These are phyloP conservation scores for Tolypocladium amazonense DNA, from an alignment of 2,329 filamentous ascomycete genomes.

Conservation along the genomic window DNA sequence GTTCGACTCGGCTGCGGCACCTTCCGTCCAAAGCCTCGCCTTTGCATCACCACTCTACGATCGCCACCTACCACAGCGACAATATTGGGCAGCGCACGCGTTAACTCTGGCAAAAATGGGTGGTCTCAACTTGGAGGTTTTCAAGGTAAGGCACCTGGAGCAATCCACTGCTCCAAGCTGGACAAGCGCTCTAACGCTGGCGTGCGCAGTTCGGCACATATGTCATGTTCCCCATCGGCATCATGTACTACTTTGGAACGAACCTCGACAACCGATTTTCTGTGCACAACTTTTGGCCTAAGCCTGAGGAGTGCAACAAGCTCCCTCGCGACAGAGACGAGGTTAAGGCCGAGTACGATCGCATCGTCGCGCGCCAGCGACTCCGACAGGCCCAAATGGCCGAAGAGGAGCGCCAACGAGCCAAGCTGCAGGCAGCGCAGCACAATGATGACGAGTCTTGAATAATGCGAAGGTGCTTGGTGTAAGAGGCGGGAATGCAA, in stretches of 20 bases:
- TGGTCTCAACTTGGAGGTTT: slow-evolving; percentile 84
- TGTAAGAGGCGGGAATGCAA: not conserved
- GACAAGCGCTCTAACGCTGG: not conserved
- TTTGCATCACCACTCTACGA: not conserved
- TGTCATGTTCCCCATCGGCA: slow-evolving; percentile 95
- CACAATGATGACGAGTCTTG: slow-evolving; percentile 13
- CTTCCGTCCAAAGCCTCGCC: slow-evolving; percentile 1
- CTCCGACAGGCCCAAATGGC: slow-evolving; percentile 54
- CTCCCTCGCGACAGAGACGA: slow-evolving; percentile 71
- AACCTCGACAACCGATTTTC: slow-evolving; percentile 90
- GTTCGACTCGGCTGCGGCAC: not conserved
- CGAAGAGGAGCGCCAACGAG: slow-evolving; percentile 22
- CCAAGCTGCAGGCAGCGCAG: slow-evolving; percentile 11
- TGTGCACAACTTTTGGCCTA: slow-evolving; percentile 91
- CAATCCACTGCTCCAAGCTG: not conserved
- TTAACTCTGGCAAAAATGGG: slow-evolving; percentile 43
- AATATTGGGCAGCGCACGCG: not conserved
- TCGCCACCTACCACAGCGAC: not conserved
- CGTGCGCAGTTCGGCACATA: slow-evolving; percentile 81
- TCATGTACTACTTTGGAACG: slow-evolving; percentile 99
- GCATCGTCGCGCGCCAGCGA: slow-evolving; percentile 56
- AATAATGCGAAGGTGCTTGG: not conserved
- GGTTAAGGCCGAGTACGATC: slow-evolving; percentile 70
- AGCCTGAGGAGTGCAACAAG: slow-evolving; percentile 62
- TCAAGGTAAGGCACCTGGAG: slow-evolving; percentile 57